Conservation (phyloP, 352 stramenopile species). For the Globisporangium nunn region DNA sequence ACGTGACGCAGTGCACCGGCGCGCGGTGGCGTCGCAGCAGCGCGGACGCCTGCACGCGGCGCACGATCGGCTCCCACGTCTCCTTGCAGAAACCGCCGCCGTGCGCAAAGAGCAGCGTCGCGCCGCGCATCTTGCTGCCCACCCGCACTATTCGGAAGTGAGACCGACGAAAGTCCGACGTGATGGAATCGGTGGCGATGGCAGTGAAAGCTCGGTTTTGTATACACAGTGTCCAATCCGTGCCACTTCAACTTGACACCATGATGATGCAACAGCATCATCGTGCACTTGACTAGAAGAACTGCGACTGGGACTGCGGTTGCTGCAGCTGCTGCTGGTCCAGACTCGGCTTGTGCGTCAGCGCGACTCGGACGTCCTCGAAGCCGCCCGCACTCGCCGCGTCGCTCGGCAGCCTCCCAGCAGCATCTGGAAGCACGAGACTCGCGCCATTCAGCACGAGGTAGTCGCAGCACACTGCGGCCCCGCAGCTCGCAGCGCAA, state of each 20-base stretch:
- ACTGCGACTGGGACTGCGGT: neutral
- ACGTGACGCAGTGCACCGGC: constrained; percentile 17
- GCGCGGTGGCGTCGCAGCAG: constrained; percentile 15
- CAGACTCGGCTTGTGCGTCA: constrained; percentile 66
- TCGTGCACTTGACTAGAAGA: neutral
- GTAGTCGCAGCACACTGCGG: constrained; percentile 59
- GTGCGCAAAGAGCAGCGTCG: constrained; percentile 41
- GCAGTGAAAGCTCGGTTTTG: too few species aligned
- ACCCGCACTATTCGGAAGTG: neutral
- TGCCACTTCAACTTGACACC: too few species aligned
- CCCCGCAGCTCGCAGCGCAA: constrained; percentile 27
- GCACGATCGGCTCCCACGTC: constrained; percentile 39
- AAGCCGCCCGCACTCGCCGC: constrained; percentile 49
- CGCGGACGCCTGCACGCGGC: constrained; percentile 20
- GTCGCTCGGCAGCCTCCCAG: constrained; percentile 49
- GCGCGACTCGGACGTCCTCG: constrained; percentile 49
- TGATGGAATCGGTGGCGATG: too few species aligned
- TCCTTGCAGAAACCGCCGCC: constrained; percentile 40
- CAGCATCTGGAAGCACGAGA: constrained; percentile 38
- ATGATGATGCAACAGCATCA: too few species aligned
- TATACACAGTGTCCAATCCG: too few species aligned
- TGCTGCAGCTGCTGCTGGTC: neutral
- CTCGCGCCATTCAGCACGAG: constrained; percentile 74
- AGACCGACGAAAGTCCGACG: neutral
- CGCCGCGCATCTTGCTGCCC: neutral